Percentiles rank a stretch among this genome's conserved stretches.
phyloP scores from a whole-genome alignment of 2,329 filamentous ascomycete genomes.

The Neobulgaria alba region DNA sequence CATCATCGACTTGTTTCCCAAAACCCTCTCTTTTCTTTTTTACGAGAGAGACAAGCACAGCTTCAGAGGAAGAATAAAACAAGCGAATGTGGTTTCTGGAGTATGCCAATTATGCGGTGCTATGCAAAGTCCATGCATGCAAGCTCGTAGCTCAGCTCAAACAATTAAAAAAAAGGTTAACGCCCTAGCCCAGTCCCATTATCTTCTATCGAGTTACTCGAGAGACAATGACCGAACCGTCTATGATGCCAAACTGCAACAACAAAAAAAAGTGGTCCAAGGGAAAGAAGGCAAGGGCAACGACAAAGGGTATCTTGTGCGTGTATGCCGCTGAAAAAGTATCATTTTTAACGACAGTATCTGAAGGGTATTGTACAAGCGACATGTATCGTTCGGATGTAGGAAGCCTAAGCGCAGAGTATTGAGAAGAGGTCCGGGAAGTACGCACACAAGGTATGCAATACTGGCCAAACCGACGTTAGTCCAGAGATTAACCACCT shows the following conservation, averaged over 20 bases:
- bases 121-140: no score
- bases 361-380: neutral
- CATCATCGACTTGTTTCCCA: no score
- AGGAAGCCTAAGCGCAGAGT: neutral
- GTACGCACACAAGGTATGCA: neutral
- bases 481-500: neutral
- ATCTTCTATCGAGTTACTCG: no score
- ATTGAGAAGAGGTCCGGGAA: neutral
- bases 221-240: no score
- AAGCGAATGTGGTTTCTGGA: neutral
- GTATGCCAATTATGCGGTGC: no score
- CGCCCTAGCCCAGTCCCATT: no score
- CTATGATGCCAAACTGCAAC: neutral
- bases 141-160: no score
- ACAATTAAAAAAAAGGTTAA: no score
- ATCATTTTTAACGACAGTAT: neutral
- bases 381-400: neutral
- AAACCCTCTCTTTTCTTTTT: no score
- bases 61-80: neutral
- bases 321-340: neutral
- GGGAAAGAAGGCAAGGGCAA: neutral
- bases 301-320: neutral
- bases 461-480: neutral
- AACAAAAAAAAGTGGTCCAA: neutral
- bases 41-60: no score